Base-by-base conservation (phyloP, 1,139 yeast genomes). In the Nadsonia commutata region DNA sequence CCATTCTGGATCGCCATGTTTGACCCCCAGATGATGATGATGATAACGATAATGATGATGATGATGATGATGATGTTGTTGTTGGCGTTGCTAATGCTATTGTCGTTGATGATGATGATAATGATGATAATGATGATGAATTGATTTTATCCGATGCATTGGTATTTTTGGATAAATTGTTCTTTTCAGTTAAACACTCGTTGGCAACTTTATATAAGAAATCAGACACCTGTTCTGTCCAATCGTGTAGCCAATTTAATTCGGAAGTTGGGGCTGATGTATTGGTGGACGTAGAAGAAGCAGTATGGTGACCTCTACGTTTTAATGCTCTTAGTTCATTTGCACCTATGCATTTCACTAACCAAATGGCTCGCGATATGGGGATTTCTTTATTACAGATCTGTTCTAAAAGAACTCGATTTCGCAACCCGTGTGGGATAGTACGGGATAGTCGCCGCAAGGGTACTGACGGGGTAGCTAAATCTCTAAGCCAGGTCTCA, bases 351-450 rank as follows among this genome's bases (percentile, higher is more conserved):
- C 95, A 83, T 51, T 84, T 76, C 2, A 90, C 82, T 48, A 88
- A 72, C 98, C 98, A 88, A 3, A 88, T 63, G 0, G 95, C 95
- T 47, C 96, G 66, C 20, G 74, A 59, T 3, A 80, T 65, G 0
- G 97, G 96, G 0, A 88, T 77, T 31, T 64, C 63, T 53, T 78
- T 78, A 36, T 65, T 56, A 49, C 81, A 71, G 51, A 93, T 70
- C 46, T 79, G 81, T 49, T 86, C 95, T 3, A 88, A 60, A 36
- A 88, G 65, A 1, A 72, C 69, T 52, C 78, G 75, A 56, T 84
- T 81, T 50, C 88, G 68, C 20, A 88, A 74, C 0, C 96, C 96
- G 58, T 88, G 95, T 0, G 98, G 97, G n/a, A 88, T 73, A 31
- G 86, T 82, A 44, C 80, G 71, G 1, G 93, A 73, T 2, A 88